phyloP scores from a whole-genome alignment of 495 filamentous ascomycete genomes.

The Aeminium ludgeri region DNA sequence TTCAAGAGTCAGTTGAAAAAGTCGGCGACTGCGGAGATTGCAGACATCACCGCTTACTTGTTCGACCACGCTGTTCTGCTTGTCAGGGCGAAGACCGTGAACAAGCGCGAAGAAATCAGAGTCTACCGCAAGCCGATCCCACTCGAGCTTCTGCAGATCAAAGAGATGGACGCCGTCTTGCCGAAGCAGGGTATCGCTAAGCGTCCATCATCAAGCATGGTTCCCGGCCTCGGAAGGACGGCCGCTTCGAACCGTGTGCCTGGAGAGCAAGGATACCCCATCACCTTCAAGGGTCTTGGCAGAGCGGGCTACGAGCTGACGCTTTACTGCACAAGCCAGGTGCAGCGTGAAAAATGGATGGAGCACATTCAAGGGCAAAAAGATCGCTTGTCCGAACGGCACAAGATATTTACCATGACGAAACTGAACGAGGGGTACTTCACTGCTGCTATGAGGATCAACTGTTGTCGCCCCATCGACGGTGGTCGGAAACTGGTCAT shows the following conservation, averaged over 20 bases:
- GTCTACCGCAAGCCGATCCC: slow-evolving; percentile 94
- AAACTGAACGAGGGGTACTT: slow-evolving; percentile 78
- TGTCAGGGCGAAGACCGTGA: slow-evolving; percentile 68
- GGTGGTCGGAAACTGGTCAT: slow-evolving; percentile 87
- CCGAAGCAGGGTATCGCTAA: slow-evolving; percentile 67
- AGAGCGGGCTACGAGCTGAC: slow-evolving; percentile 87
- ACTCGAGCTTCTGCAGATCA: slow-evolving; percentile 79
- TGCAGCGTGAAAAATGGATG: slow-evolving; percentile 81
- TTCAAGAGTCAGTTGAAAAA: slow-evolving; percentile 91
- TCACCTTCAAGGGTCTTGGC: slow-evolving; percentile 97
- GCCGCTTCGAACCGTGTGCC: slow-evolving; percentile 21
- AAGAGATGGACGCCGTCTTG: slow-evolving; percentile 89
- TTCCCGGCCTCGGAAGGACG: slow-evolving; percentile 40
- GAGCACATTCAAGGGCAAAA: slow-evolving; percentile 89
- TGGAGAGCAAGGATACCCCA: slow-evolving; percentile 66
- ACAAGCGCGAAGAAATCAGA: slow-evolving; percentile 85
- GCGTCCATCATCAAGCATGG: slow-evolving; percentile 72
- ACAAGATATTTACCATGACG: slow-evolving; percentile 85
- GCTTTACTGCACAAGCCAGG: slow-evolving; percentile 67
- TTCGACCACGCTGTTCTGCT: slow-evolving; percentile 93
- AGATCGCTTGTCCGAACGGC: slow-evolving; percentile 61
- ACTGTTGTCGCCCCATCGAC: slow-evolving; percentile 85
- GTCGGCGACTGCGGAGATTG: slow-evolving; percentile 55
- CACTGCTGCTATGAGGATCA: slow-evolving; percentile 62
- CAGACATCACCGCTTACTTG: slow-evolving; percentile 82